These are phyloP conservation scores for Onygenales sp. DNA, from an alignment of 2,329 filamentous ascomycete species.

Conservation along the genomic window DNA sequence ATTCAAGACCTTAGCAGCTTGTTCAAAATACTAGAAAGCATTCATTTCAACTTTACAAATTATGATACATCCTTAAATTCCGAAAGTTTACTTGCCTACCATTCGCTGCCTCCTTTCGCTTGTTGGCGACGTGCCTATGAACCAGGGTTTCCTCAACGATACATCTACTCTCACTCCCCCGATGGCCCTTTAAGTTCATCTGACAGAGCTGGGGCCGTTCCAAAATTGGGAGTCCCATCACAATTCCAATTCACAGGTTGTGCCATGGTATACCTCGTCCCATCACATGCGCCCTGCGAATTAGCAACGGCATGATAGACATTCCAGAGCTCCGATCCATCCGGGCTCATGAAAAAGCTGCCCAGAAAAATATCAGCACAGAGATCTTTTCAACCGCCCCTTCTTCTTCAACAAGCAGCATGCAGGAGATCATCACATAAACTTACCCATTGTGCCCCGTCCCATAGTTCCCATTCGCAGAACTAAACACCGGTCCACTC, in stretches of 20 bases:
- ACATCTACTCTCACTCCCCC: not conserved
- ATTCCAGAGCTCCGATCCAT: conserved; percentile 46
- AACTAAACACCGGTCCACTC: conserved; percentile 42
- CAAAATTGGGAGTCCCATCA: conserved; percentile 46
- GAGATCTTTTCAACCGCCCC: no score
- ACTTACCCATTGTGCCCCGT: conserved; percentile 41
- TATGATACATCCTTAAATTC: no score
- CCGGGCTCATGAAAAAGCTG: conserved; percentile 49
- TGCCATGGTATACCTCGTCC: conserved; percentile 45
- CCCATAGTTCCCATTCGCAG: conserved; percentile 48
- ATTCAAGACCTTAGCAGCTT: no score
- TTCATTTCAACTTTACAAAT: no score
- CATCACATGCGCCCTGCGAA: conserved; percentile 42
- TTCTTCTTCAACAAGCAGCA: no score
- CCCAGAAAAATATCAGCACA: no score
- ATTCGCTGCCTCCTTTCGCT: no score
- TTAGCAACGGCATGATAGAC: conserved; percentile 47
- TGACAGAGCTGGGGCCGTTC: conserved; percentile 14
- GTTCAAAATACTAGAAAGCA: no score
- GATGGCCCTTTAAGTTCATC: not conserved
- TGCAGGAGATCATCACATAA: not conserved
- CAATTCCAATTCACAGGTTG: conserved; percentile 42
- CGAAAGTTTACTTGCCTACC: no score
- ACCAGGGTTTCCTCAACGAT: not conserved
- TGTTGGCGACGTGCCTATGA: no score